A percentile compares a stretch with the other conserved stretches of the same genome.
Conservation (phyloP, 108 stramenopile genomes). For the Cylindrotheca closterium region DNA sequence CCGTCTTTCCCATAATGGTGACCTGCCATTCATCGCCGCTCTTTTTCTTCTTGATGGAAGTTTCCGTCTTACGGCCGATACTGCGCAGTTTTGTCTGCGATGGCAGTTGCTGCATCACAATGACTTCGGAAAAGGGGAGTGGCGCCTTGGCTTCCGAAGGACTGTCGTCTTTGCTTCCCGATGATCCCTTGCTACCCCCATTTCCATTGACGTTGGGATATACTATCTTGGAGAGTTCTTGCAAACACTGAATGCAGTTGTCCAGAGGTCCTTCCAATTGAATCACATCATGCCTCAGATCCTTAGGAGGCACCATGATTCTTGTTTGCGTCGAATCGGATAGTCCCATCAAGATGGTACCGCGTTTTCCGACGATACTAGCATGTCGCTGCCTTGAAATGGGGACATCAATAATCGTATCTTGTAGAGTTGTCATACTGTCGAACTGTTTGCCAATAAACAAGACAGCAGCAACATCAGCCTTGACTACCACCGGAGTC, state of each 20-base stretch:
- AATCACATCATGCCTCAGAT: slow-evolving; percentile 42
- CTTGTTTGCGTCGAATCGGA: slow-evolving; percentile 53
- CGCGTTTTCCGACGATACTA: slow-evolving; percentile 61
- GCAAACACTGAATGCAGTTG: slow-evolving; percentile 34
- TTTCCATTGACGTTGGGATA: neutral
- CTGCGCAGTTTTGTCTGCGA: slow-evolving; percentile 55
- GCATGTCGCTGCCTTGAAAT: slow-evolving; percentile 49
- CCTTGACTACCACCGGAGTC: slow-evolving; percentile 74
- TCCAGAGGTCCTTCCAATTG: slow-evolving; percentile 49
- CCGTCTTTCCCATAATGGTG: neutral
- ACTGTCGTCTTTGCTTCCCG: no score
- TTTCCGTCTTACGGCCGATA: slow-evolving; percentile 49
- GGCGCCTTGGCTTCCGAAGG: no score
- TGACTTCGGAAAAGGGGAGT: neutral
- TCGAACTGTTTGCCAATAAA: slow-evolving; percentile 30
- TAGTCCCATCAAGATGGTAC: slow-evolving; percentile 45
- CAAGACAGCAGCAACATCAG: slow-evolving; percentile 55
- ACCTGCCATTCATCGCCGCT: neutral
- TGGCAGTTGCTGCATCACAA: slow-evolving; percentile 23
- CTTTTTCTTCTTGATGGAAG: slow-evolving; percentile 38
- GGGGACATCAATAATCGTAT: slow-evolving; percentile 49
- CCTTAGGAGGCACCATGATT: slow-evolving; percentile 76
- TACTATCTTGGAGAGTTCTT: slow-evolving; percentile 8
- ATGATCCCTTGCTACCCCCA: neutral
- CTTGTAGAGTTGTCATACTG: slow-evolving; percentile 5